Base-by-base conservation (phyloP, 805 yeast genomes). In the Brettanomyces bruxellensis region DNA sequence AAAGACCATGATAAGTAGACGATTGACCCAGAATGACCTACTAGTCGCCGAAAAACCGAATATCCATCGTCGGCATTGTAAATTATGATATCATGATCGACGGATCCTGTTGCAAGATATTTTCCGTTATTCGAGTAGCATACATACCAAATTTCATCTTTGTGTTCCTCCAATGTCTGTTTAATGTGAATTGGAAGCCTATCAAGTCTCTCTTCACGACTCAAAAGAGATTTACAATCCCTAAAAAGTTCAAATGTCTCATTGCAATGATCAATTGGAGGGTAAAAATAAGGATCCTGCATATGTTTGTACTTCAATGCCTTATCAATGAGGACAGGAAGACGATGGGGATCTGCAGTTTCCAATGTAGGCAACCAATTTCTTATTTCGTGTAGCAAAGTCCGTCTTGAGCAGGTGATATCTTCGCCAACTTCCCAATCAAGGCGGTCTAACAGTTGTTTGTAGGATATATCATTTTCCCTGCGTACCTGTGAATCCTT, bases 121-220 rank as follows among this genome's bases (percentile, higher is more conserved):
- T 71, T 73, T 3, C 96, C 96, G 64, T 76, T 74, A 41, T 88
- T 85, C 5, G 93, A 83, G 58, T 86, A 89, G 47, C 76, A 76
- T 12, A 84, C 71, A 58, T 72, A 83, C 97, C 97, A 90, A 11
- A 87, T 91, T 60, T 90, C 95, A 57, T 82, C 79, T 1, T 66
- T 61, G 56, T 86, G 93, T 40, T 71, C 68, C 1, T 64, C 52
- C 5, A 85, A 62, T 0, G 73, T 70, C 47, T 71, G 69, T 11
- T 75, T 57, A 3, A 75, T 61, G 3, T 65, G 66, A 22, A 69
- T 69, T 1, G 88, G 87, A 49, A 60, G 47, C 8, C 39, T 36
- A 14, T 41, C 44, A 24, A 42, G 39, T 43, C 38, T 30, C 8
- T 28, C 40, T 4, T 18, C 55, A 49, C 36, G 55, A 49, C 41